Evolutionary conservation across 2,329 filamentous ascomycete genomes (phyloP).

Genomic region (Akanthomyces uredinophilus): DNA sequence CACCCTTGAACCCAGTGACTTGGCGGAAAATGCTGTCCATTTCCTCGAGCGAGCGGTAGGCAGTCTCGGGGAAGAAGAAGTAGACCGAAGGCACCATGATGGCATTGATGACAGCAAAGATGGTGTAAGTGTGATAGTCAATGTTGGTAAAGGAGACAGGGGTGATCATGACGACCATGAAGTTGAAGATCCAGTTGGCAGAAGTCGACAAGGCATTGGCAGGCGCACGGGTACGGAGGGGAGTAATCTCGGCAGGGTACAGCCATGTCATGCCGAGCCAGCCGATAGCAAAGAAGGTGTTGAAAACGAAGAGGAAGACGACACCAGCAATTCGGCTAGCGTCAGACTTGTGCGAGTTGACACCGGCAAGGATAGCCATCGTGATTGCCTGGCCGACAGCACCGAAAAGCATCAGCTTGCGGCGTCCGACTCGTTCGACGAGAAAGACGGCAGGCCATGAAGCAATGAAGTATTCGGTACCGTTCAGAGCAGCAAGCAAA

Average conservation of each 20-base stretch:
- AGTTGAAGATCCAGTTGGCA: slow-evolving; percentile 60
- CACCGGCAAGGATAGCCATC: slow-evolving; percentile 58
- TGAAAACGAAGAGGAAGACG: slow-evolving; percentile 61
- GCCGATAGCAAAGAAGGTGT: slow-evolving; percentile 53
- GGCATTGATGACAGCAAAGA: slow-evolving; percentile 62
- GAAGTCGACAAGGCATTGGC: slow-evolving; percentile 52
- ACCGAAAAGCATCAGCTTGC: slow-evolving; percentile 68
- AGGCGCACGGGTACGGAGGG: slow-evolving; percentile 60
- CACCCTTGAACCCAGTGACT: slow-evolving; percentile 37
- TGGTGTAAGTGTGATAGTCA: slow-evolving; percentile 55
- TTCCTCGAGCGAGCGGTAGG: slow-evolving; percentile 58
- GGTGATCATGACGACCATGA: slow-evolving; percentile 59
- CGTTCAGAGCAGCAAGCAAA: slow-evolving; percentile 44
- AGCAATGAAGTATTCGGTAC: slow-evolving; percentile 53
- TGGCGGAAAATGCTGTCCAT: slow-evolving; percentile 62
- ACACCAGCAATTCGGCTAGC: slow-evolving; percentile 55
- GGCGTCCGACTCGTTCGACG: slow-evolving; percentile 61
- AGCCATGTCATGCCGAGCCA: slow-evolving; percentile 59
- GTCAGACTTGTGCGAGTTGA: slow-evolving; percentile 48
- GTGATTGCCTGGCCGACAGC: slow-evolving; percentile 55
- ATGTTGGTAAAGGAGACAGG: slow-evolving; percentile 55
- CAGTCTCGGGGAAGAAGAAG: slow-evolving; percentile 62
- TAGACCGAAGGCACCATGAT: slow-evolving; percentile 53
- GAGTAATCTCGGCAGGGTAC: slow-evolving; percentile 62
- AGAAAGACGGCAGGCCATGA: slow-evolving; percentile 58